These are phyloP conservation scores for Eruca vesicaria DNA, from an alignment of 441 rosid genomes.

Conservation along the genomic window DNA sequence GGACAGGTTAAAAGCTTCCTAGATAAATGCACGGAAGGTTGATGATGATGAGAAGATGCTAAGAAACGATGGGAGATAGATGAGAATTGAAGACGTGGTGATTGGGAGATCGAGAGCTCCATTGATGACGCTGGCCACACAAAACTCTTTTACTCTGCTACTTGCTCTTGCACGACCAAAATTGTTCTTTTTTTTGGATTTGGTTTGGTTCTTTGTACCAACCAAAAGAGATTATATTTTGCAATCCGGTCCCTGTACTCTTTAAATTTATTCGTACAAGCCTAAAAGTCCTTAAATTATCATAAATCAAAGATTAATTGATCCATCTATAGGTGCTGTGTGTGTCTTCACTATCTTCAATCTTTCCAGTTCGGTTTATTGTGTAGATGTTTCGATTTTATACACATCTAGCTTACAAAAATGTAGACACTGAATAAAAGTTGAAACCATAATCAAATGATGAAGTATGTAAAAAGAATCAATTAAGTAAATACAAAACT, in stretches of 20 bases:
- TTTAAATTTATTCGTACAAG: background rate
- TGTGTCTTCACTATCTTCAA: too few relatives aligned
- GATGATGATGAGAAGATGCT: slow-evolving; percentile 36
- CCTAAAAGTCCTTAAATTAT: background rate
- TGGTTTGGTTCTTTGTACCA: background rate
- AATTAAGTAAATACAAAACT: slow-evolving; percentile 12
- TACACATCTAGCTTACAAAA: background rate
- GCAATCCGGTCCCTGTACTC: background rate
- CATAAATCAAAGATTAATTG: background rate
- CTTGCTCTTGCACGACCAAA: slow-evolving; percentile 1
- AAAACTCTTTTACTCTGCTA: slow-evolving; percentile 29
- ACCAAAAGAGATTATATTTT: background rate
- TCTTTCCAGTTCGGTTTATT: background rate
- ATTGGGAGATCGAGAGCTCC: slow-evolving; percentile 60
- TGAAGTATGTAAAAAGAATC: background rate
- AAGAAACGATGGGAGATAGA: slow-evolving; percentile 30
- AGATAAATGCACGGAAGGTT: slow-evolving; percentile 30
- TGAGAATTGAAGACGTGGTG: slow-evolving; percentile 46
- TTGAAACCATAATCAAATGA: background rate
- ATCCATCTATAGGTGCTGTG: too few relatives aligned
- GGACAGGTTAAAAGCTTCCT: slow-evolving; percentile 30
- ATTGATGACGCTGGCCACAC: slow-evolving; percentile 43
- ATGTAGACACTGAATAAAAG: background rate
- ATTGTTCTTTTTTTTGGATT: background rate
- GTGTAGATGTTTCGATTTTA: background rate